These are phyloP conservation scores for Coemansia furcata DNA, from an alignment of 192 early-diverging fungal species.

Conservation along the genomic window DNA sequence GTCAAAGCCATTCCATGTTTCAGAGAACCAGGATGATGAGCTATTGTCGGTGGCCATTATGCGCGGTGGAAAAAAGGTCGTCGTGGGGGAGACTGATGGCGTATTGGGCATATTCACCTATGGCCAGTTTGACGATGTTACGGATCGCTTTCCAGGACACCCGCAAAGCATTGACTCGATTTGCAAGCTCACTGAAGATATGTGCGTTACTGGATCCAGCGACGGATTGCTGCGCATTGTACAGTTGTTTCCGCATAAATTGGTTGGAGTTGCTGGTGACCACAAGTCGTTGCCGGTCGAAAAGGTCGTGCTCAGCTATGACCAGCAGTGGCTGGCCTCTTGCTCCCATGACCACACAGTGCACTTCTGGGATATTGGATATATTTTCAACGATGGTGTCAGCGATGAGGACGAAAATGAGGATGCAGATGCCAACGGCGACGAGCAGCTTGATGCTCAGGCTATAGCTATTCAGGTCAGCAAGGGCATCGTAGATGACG, in stretches of 20 bases:
- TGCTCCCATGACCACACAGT: conserved; percentile 85
- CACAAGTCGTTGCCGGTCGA: conserved; percentile 92
- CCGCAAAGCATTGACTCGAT: conserved; percentile 88
- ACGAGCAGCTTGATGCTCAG: conserved; percentile 33
- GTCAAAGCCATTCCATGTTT: conserved; percentile 77
- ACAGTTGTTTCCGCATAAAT: conserved; percentile 86
- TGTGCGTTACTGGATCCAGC: conserved; percentile 84
- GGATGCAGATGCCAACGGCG: neutral
- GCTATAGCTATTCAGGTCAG: conserved; percentile 45
- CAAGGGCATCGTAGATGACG: conserved; percentile 29
- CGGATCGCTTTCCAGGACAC: conserved; percentile 93
- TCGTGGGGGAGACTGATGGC: conserved; percentile 91
- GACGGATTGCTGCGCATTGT: conserved; percentile 89
- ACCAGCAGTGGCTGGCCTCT: conserved; percentile 73
- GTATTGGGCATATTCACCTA: conserved; percentile 84
- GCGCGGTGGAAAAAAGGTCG: conserved; percentile 75
- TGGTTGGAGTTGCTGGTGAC: conserved; percentile 86
- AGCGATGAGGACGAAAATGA: conserved; percentile 41
- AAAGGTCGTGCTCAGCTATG: conserved; percentile 66
- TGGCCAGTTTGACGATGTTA: conserved; percentile 89
- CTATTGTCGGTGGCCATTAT: conserved; percentile 70
- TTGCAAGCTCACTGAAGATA: conserved; percentile 77
- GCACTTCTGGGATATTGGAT: conserved; percentile 83
- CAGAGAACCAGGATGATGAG: conserved; percentile 95
- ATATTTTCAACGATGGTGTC: conserved; percentile 57